These are phyloP conservation scores for Trichophyton benhamiae DNA, from an alignment of 2,329 filamentous ascomycete species.

Conservation along the genomic window DNA sequence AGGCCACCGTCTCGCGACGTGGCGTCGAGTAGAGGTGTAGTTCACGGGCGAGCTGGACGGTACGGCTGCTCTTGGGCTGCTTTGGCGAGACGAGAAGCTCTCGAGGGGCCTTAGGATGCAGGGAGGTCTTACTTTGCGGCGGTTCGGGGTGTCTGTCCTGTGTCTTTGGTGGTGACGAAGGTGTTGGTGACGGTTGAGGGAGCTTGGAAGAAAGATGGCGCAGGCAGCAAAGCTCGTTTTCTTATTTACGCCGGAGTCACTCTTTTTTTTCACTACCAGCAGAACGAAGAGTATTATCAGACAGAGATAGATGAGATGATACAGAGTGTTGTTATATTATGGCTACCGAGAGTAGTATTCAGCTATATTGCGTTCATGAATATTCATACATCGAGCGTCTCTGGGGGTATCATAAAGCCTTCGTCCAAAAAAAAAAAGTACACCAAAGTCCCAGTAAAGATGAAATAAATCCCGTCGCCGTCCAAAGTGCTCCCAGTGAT, in stretches of 20 bases:
- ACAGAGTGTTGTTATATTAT: background rate
- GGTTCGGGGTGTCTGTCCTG: background rate
- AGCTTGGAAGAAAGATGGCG: background rate
- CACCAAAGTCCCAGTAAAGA: constrained; percentile 9
- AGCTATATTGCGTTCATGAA: background rate
- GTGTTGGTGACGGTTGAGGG: background rate
- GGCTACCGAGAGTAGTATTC: background rate
- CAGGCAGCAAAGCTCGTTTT: background rate
- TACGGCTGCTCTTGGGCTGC: background rate
- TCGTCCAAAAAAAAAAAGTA: constrained; percentile 12
- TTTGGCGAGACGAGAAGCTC: background rate
- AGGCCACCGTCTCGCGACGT: constrained; percentile 1
- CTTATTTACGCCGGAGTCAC: background rate
- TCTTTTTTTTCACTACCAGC: too few species aligned
- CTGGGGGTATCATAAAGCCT: background rate
- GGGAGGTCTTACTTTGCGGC: background rate
- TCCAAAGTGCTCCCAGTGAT: constrained; percentile 1
- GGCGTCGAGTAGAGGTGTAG: background rate
- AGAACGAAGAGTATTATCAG: too few species aligned
- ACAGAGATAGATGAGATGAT: too few species aligned
- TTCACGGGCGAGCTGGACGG: background rate
- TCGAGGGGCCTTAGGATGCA: background rate
- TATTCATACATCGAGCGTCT: background rate
- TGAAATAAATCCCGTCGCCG: background rate
- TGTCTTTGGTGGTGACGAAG: background rate